Evolutionary conservation across 2,329 filamentous ascomycete genomes (phyloP).

Genomic region (Paraphaeosphaeria minitans): DNA sequence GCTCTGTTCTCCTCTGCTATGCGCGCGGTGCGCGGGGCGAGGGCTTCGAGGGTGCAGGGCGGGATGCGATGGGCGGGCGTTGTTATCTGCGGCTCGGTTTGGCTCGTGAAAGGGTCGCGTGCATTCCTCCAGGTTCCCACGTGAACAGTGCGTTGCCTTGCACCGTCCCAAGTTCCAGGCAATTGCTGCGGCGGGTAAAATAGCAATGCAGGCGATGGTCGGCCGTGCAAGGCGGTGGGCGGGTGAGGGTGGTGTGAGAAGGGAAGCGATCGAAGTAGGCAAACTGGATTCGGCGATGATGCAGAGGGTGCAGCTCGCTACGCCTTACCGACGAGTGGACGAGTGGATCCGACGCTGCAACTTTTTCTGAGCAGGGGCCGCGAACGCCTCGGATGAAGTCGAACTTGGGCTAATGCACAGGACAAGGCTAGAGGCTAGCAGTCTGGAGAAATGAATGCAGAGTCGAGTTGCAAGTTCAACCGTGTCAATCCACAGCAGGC

Average conservation of each 20-base stretch:
- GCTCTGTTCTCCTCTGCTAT: too few species aligned
- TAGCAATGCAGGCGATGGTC: slow-evolving; percentile 8
- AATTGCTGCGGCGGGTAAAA: slow-evolving; percentile 13
- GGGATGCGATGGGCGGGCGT: slow-evolving; percentile 23
- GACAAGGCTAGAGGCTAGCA: background rate
- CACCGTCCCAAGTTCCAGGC: slow-evolving; percentile 13
- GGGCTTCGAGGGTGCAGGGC: slow-evolving; percentile 18
- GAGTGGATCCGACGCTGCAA: slow-evolving; percentile 18
- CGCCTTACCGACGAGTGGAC: slow-evolving; percentile 9
- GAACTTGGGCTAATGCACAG: slow-evolving; percentile 13
- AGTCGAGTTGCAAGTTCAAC: background rate
- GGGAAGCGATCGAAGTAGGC: slow-evolving; percentile 24
- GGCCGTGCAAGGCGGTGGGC: slow-evolving; percentile 1
- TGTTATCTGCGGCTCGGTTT: slow-evolving; percentile 21
- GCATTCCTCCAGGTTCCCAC: slow-evolving; percentile 43
- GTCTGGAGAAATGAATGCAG: slow-evolving; percentile 9
- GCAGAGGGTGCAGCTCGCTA: slow-evolving; percentile 24
- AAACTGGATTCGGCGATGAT: slow-evolving; percentile 25
- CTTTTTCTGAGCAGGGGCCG: slow-evolving; percentile 21
- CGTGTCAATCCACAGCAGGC: slow-evolving; percentile 12
- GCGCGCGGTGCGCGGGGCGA: slow-evolving; percentile 10
- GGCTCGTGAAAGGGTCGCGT: slow-evolving; percentile 41
- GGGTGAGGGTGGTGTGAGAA: slow-evolving; percentile 33
- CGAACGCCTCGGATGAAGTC: slow-evolving; percentile 11
- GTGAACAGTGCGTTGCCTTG: slow-evolving; percentile 35